Evolutionary conservation across 202 grass and related monocot species (phyloP), one percentile per base, ranked within the genome.

Genomic region (Zizania palustris): DNA sequence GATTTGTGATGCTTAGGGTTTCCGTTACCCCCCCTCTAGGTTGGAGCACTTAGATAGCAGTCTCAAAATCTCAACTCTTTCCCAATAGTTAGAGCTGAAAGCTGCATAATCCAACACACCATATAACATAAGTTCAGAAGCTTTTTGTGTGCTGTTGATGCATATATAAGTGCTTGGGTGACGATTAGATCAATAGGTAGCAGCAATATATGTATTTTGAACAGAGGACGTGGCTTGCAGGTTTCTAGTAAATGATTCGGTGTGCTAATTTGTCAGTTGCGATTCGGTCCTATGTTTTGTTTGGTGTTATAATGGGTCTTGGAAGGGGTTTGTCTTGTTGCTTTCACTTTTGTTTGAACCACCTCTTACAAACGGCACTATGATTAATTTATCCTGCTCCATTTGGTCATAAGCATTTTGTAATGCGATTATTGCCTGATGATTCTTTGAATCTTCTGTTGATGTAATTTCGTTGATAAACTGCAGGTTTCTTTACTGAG

Each of bases 401-500:
- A 37, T 68, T 55, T 35, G 15, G 21, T 3, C 4, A 80, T 51
- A 60, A 36, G 36, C 46, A 60, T 75, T 11, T 46, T 20, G 11
- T 50, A 70, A 38, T 44, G 57, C 34, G 18, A 28, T 82, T 63
- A 45, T 36, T 67, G 46, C 72, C 38, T 37, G 40, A 40, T 82
- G 11, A 62, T 63, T 70, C 1, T 60, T 38, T 8, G 9, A 50
- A 41, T 60, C 12, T 80, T 82, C 65, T 62, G 33, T 45, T 79
- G 13, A 70, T 45, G 10, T 19, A 71, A 62, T 80, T 33, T 74
- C 22, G 2, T 44, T 75, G 35, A 63, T 86, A 56, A 40, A 28
- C 41, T 49, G 57, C 80, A 85, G 82, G 80, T 53, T 86, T 88
- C 50, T 73, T 77, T 35, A 69, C 73, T 63, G 78, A 84, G 63